A percentile compares a stretch with the other conserved stretches of the same genome.
These are phyloP conservation scores for Neofusicoccum umdonicola DNA, from an alignment of 2,329 filamentous ascomycete species.

Conservation along the genomic window DNA sequence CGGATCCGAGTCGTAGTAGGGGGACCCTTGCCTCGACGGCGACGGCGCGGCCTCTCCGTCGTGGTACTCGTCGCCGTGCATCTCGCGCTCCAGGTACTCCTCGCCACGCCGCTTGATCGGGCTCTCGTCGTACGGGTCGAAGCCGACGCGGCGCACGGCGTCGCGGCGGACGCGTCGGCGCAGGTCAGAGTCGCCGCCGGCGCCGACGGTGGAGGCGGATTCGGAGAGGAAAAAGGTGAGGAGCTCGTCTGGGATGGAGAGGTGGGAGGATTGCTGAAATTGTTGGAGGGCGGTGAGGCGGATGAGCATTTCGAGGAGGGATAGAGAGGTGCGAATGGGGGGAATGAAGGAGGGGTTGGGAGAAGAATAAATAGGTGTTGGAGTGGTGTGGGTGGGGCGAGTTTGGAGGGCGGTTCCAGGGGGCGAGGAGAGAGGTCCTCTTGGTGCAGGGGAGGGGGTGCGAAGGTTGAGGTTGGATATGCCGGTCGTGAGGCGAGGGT, in stretches of 20 bases:
- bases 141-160: constrained; percentile 62
- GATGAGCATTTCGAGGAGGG: constrained; percentile 83
- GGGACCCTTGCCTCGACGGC: background rate
- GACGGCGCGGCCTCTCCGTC: background rate
- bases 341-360: constrained; percentile 34
- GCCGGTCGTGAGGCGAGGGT: constrained; percentile 31
- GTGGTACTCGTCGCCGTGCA: background rate
- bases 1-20: background rate
- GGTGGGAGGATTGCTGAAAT: constrained; percentile 83
- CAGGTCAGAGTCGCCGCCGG: constrained; percentile 60
- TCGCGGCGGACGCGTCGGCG: constrained; percentile 60
- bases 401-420: constrained; percentile 29
- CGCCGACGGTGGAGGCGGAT: constrained; percentile 60
- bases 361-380: constrained; percentile 27
- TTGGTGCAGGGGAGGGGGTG: constrained; percentile 25
- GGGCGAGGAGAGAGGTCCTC: constrained; percentile 20
- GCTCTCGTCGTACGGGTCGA: constrained; percentile 70
- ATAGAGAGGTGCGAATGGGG: constrained; percentile 65
- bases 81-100: constrained; percentile 56
- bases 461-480: constrained; percentile 49
- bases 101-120: constrained; percentile 65
- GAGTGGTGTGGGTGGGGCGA: constrained; percentile 22
- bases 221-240: constrained; percentile 82
- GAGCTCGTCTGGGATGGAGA: constrained; percentile 87
- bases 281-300: constrained; percentile 85